Conservation (phyloP, 2,329 filamentous ascomycete species). For the Aspergillus amoenus region DNA sequence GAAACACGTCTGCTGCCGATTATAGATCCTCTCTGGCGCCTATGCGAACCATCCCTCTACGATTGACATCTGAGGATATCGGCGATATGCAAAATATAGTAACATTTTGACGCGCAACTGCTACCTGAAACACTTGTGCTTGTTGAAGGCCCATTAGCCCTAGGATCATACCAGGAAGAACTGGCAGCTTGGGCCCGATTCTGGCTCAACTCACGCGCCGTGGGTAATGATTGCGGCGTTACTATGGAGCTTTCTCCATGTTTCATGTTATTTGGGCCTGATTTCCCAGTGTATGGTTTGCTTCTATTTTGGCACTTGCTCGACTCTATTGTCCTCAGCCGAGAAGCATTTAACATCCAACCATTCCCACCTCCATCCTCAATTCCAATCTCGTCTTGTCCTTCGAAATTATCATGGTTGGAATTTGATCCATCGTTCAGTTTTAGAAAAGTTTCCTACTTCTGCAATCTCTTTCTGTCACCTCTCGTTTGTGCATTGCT, state of each 20-base stretch:
- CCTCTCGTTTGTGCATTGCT: slow-evolving; percentile 12
- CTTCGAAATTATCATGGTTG: slow-evolving; percentile 22
- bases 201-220: slow-evolving; percentile 25
- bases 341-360: slow-evolving; percentile 43
- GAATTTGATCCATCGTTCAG: slow-evolving; percentile 18
- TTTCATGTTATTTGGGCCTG: slow-evolving; percentile 39
- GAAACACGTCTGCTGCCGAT: slow-evolving; percentile 25
- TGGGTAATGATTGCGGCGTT: slow-evolving; percentile 29
- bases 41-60: slow-evolving; percentile 25
- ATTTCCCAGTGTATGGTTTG: slow-evolving; percentile 19
- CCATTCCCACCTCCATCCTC: slow-evolving; percentile 27
- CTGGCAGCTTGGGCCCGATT: slow-evolving; percentile 4
- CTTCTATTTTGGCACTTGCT: slow-evolving; percentile 27
- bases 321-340: slow-evolving; percentile 16
- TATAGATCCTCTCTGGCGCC: slow-evolving; percentile 24
- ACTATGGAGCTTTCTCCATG: slow-evolving; percentile 36
- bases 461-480: slow-evolving; percentile 14
- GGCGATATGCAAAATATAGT: slow-evolving; percentile 40
- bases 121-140: slow-evolving; percentile 35
- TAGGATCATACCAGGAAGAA: slow-evolving; percentile 18
- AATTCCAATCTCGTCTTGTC: slow-evolving; percentile 9
- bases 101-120: slow-evolving; percentile 42
- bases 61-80: slow-evolving; percentile 27
- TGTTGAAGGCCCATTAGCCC: slow-evolving; percentile 26
- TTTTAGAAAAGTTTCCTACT: slow-evolving; percentile 17